Conservation (phyloP, 345 rosid genomes). For the Citrus inodora region DNA sequence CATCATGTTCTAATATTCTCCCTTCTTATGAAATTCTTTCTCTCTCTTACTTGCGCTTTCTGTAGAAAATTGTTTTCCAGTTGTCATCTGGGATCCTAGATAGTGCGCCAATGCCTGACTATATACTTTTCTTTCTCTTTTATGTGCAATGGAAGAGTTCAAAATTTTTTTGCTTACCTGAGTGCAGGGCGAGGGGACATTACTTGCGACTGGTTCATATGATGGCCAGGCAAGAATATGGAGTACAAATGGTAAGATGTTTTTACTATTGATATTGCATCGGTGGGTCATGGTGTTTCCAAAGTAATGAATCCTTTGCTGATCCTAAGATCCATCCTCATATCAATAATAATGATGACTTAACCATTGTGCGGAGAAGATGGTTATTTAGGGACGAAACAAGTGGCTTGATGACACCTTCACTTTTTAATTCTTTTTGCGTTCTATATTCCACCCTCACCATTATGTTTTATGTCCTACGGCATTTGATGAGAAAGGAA, state of each 20-base stretch:
- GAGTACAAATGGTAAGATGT: slow-evolving; percentile 63
- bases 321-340: background rate
- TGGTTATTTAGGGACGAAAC: background rate
- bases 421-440: no score
- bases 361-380: background rate
- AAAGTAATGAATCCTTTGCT: background rate
- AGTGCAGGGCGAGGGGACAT: slow-evolving; percentile 83
- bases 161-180: slow-evolving; percentile 7
- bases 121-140: slow-evolving; percentile 13
- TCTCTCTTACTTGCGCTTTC: background rate
- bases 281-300: background rate
- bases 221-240: slow-evolving; percentile 98
- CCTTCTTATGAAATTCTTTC: background rate
- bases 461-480: background rate
- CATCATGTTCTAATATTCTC: background rate
- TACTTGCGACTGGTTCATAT: slow-evolving; percentile 95
- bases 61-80: background rate
- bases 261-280: background rate
- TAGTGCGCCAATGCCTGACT: background rate
- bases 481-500: background rate
- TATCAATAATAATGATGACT: no score
- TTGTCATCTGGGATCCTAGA: background rate
- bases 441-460: background rate
- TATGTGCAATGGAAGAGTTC: background rate
- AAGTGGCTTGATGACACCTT: background rate